Evolutionary conservation across 164 flowering plant species (phyloP).

Genomic region (Magnolia kwangsiensis): DNA sequence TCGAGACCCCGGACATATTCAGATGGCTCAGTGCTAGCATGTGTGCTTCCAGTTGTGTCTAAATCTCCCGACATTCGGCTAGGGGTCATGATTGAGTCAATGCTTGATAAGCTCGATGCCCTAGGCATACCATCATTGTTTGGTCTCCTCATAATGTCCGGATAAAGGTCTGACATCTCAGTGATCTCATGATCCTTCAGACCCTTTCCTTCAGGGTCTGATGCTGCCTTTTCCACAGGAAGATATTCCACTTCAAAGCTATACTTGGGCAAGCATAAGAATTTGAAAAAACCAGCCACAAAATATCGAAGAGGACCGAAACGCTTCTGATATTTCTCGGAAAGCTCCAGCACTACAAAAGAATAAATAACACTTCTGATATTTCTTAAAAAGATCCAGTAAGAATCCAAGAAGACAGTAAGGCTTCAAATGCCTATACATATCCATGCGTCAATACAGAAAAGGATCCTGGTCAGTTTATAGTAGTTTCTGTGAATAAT

Average conservation of each 20-base stretch:
- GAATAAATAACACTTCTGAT: background rate
- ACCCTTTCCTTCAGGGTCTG: conserved; percentile 36
- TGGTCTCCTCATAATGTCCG: conserved; percentile 81
- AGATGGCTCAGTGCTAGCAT: conserved; percentile 89
- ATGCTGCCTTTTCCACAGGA: conserved; percentile 55
- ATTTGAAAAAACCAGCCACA: conserved; percentile 94
- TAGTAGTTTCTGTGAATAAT: background rate
- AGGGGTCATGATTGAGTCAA: conserved; percentile 95
- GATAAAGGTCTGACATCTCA: conserved; percentile 81
- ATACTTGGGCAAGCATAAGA: conserved; percentile 90
- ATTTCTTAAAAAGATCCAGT: background rate
- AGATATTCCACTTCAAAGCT: conserved; percentile 89
- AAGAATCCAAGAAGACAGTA: background rate
- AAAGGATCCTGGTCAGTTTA: background rate
- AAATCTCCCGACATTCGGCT: conserved; percentile 82
- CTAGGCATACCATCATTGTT: conserved; percentile 78
- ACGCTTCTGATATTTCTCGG: conserved; percentile 94
- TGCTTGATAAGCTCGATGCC: conserved; percentile 96
- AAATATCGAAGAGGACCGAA: conserved; percentile 97
- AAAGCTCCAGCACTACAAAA: conserved; percentile 86
- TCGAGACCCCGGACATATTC: conserved; percentile 92
- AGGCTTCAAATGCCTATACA: no score
- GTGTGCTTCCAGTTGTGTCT: conserved; percentile 72
- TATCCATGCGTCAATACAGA: background rate
- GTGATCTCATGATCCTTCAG: conserved; percentile 44